Evolutionary conservation across 768 basidiomycete species (phyloP), one percentile per base, ranked within the genome.

Genomic region (Psilocybe cubensis): DNA sequence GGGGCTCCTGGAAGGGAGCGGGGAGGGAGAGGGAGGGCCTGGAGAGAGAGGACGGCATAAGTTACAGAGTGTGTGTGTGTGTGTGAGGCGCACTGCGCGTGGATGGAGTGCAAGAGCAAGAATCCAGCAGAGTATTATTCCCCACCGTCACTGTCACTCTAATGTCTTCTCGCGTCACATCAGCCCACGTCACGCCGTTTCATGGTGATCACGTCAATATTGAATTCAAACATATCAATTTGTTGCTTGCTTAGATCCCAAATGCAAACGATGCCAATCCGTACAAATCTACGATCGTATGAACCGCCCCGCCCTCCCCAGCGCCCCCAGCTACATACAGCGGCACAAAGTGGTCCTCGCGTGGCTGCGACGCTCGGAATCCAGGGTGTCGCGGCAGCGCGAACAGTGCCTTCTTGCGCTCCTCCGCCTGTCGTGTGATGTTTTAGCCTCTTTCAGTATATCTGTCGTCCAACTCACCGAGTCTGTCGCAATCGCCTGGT

Each of bases 321-420:
- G 89, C 91, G 3, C 89, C 91, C 2, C 84, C 87, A 3, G 87
- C 89, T 40, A 92, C 77, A 67, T 92, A 91, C 14, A 94, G 60
- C 9, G 92, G 92, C 14, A 93, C 76, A 64, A 94, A 91, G 66
- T 94, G 92, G 25, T 95, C 92, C 60, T 86, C 85, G 2, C 88
- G 79, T 1, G 91, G 92, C 63, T 95, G 89, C 24, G 86, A 82
- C 0, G 76, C 65, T 3, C 85, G 79, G 78, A 90, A 94, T 8
- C 82, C 82, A 3, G 75, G 70, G 62, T 92, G 89, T 41, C 73
- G 72, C 8, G 78, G 74, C 56, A 94, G 74, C 8, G 72, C 70
- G 51, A 83, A 56, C 73, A 92, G 68, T 4, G 82, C 84, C 52
- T 79, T 61, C 70, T 83, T 85, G 33, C 88, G 80, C 35, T 74